Percentiles rank a stretch among this genome's conserved stretches.
These are phyloP conservation scores for Candida railenensis DNA, from an alignment of 805 yeast species.

Conservation along the genomic window DNA sequence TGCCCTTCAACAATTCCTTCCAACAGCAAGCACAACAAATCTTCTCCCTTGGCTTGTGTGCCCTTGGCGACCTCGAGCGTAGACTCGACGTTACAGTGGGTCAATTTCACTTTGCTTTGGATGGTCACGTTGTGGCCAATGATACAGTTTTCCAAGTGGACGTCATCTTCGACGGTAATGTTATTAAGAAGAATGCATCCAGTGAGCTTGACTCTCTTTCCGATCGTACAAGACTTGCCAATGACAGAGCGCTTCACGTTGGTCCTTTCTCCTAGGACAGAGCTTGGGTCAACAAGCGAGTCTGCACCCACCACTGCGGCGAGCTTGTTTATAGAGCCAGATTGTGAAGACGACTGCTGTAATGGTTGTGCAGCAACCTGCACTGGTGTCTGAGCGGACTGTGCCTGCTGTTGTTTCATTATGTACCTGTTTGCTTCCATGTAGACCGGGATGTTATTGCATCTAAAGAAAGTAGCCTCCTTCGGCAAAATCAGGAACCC, in stretches of 20 bases:
- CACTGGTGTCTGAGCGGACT: neutral
- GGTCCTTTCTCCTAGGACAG: constrained; percentile 77
- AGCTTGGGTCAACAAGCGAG: constrained; percentile 67
- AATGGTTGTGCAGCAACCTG: neutral
- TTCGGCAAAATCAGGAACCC: constrained; percentile 71
- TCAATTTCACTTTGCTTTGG: constrained; percentile 61
- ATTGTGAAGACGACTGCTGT: neutral
- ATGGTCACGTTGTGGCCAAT: constrained; percentile 71
- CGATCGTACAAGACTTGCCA: constrained; percentile 73
- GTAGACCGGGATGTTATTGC: constrained; percentile 76
- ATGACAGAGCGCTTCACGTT: constrained; percentile 84
- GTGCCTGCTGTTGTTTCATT: constrained; percentile 45
- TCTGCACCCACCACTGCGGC: constrained; percentile 73
- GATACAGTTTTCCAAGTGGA: constrained; percentile 79
- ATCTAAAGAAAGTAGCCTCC: constrained; percentile 68
- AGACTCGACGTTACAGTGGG: constrained; percentile 85
- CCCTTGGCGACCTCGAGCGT: constrained; percentile 64
- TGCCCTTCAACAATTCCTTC: constrained; percentile 37
- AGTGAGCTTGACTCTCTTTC: constrained; percentile 81
- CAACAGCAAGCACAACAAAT: constrained; percentile 43
- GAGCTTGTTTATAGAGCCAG: constrained; percentile 14
- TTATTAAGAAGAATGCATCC: constrained; percentile 80
- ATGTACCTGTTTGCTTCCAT: constrained; percentile 86
- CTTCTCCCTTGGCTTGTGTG: constrained; percentile 57
- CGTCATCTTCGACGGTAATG: constrained; percentile 77